Base-by-base conservation (phyloP, 208 protist species). In the Crithidia brevicula region DNA sequence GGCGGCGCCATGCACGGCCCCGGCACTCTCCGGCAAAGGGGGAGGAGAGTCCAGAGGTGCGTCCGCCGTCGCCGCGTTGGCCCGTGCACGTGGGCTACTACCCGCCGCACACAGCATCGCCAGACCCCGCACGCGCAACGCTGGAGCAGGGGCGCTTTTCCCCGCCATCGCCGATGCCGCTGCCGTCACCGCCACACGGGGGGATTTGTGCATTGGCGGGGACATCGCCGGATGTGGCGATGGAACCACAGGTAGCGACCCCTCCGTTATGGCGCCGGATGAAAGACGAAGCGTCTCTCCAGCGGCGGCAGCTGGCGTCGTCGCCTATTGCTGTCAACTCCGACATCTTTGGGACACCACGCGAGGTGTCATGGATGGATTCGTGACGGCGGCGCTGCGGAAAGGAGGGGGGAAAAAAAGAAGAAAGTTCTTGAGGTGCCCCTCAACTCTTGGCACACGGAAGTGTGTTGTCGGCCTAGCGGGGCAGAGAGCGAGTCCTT, bases 181-280 rank as follows among this genome's bases (percentile, higher is more conserved):
- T 56, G 38, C 54, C 49, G 18, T 63, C 34, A n/a, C 31, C 28
- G 13, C 36, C 5, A 28, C 5, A 16, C 34, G 18, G 45, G 11
- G 54, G 15, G 22, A 33, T 11, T 15, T 13, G 56, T 45, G 27
- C 13, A 13, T 25, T 54, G 23, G 33, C 23, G 15, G n/a, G 22
- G 9, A 27, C n/a, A 1, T 16, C 20, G 27, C 5, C n/a, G 9
- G 8, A n/a, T n/a, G 54, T 49, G 23, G 54, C 18, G 30, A 6
- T 22, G 23, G 11, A 56, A 33, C 45, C 34, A 18, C 38, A 59
- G 52, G 6, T 30, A n/a, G n/a, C 18, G 27, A 74, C 68, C 3
- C 68, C 68, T 15, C 59, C 13, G 4, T 34, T 67, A 4, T 74
- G 68, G 68, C 68, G 68, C 10, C 68, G 60, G 31, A 74, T 74